These are phyloP conservation scores for Aureobasidium vineae DNA, from an alignment of 2,329 filamentous ascomycete species.

Conservation along the genomic window DNA sequence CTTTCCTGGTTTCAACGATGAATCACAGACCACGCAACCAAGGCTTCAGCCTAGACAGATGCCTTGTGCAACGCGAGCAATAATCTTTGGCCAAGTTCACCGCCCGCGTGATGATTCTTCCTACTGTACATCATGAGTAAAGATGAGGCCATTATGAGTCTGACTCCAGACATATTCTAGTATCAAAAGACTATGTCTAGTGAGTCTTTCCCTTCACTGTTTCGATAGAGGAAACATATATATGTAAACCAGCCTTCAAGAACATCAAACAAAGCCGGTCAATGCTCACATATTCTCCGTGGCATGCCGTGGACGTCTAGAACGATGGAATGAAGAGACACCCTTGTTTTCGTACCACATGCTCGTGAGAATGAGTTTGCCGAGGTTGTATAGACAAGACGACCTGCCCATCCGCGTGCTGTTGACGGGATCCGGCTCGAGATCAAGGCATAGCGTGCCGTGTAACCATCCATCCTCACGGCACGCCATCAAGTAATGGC, in stretches of 20 bases:
- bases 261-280: not conserved
- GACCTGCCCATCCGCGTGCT: not conserved
- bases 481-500: not conserved
- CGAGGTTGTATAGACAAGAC: not conserved
- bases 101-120: too few species aligned
- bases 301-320: not conserved
- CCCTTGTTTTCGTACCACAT: not conserved
- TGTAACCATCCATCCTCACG: constrained; percentile 8
- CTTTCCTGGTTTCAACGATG: not conserved
- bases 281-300: not conserved
- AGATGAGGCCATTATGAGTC: too few species aligned
- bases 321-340: not conserved
- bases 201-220: too few species aligned
- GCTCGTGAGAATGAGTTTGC: constrained; percentile 4
- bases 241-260: not conserved
- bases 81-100: not conserved
- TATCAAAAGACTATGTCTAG: too few species aligned
- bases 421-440: not conserved
- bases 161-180: too few species aligned
- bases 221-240: too few species aligned
- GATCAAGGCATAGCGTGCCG: constrained; percentile 3
- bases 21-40: constrained; percentile 7
- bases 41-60: not conserved
- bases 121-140: too few species aligned
- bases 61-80: not conserved